Base-by-base conservation (phyloP, 805 yeast genomes). In the Suhomyces sp. region DNA sequence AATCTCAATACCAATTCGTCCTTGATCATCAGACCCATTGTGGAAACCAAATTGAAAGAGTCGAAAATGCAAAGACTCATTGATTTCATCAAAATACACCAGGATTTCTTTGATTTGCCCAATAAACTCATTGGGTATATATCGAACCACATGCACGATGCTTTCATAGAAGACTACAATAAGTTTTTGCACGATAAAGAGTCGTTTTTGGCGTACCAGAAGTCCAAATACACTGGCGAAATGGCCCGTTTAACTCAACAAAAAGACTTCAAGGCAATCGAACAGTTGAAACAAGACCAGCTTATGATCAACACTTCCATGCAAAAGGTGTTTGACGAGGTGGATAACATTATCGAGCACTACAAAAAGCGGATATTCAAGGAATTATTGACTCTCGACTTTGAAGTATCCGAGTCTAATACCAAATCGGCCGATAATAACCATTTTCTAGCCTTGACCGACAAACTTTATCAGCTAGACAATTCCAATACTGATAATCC, bases 11-110 rank as follows among this genome's bases (percentile, higher is more conserved):
- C 70, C 33, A 63, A 74, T 1, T 67, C 77, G 0, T 59, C 74
- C 6, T 59, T 73, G 44, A 68, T 73, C 67, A 73, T 75, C 29
- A 61, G 78, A 45, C 80, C 80, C 5, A 70, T 75, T 12, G 60
- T 67, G 56, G 79, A 75, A 36, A 72, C 72, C 51, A 67, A 69
- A 50, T 59, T 62, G 24, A 70, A 66, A 53, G 78, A 73, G 58
- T 52, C 51, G 7, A 75, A 74, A 50, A 57, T 74, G 22, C 42
- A 59, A 22, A 64, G 58, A 46, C 60, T 74, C 51, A 70, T 75
- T 36, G 78, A 74, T 6, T 73, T 73, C 51, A 57, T 74, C 12
- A 61, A 62, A 13, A 49, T 56, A 3, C 64, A 75, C 54, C 60
- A 60, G 38, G 71, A 67, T 46, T 60, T 75, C 41, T 75, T 75